Conservation (phyloP, 169 alveolate genomes). For the Cryptosporidium parvum region DNA sequence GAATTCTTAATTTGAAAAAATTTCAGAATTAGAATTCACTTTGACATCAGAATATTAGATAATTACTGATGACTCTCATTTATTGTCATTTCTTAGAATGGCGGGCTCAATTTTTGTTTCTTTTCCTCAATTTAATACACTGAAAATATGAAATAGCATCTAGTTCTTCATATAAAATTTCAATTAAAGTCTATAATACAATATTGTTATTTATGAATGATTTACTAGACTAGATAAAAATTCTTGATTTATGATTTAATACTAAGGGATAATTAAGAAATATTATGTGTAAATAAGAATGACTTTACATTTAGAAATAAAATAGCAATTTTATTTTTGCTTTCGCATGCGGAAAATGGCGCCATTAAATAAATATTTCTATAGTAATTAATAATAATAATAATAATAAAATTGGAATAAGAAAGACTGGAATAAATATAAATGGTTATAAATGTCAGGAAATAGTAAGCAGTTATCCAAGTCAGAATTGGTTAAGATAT, state of each 20-base stretch:
- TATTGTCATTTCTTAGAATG: background rate
- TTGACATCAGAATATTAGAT: background rate
- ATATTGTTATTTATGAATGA: too few relatives aligned
- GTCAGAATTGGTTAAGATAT: conserved; percentile 47
- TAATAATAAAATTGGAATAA: background rate
- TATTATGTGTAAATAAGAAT: too few relatives aligned
- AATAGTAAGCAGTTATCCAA: conserved; percentile 5
- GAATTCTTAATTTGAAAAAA: background rate
- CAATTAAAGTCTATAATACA: too few relatives aligned
- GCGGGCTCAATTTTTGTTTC: background rate
- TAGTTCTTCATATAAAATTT: too few relatives aligned
- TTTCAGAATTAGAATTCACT: background rate
- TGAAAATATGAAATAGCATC: too few relatives aligned
- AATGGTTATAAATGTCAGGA: conserved; percentile 34
- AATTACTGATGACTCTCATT: too few relatives aligned
- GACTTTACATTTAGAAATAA: too few relatives aligned
- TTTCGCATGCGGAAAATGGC: conserved; percentile 1
- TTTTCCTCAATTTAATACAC: too few relatives aligned
- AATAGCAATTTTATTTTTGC: too few relatives aligned
- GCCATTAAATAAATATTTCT: background rate
- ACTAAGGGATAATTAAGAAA: too few relatives aligned
- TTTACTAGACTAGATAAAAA: background rate
- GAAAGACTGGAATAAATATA: background rate
- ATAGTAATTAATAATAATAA: too few relatives aligned
- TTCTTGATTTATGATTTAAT: too few relatives aligned